These are phyloP conservation scores for Hymenotorrendiella dingleyae DNA, from an alignment of 2,329 filamentous ascomycete species.

Conservation along the genomic window DNA sequence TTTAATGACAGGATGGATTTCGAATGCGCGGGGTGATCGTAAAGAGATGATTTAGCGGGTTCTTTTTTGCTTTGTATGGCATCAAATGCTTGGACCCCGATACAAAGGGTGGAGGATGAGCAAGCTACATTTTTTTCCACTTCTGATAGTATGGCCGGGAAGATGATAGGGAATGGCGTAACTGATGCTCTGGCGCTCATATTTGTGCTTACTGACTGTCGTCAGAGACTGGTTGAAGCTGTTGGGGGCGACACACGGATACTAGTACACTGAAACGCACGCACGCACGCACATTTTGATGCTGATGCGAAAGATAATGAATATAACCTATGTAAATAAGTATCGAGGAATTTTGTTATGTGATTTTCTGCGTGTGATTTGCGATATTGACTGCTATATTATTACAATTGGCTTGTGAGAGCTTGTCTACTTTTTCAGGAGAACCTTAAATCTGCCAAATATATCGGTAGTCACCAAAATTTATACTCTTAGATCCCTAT, in stretches of 20 bases:
- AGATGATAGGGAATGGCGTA: not conserved
- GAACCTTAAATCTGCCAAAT: not conserved
- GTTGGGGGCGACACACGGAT: not conserved
- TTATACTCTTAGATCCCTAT: not conserved
- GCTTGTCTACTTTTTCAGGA: not conserved
- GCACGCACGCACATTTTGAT: constrained; percentile 14
- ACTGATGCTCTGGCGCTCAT: not conserved
- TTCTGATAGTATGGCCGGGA: constrained; percentile 14
- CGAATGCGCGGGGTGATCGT: constrained; percentile 1
- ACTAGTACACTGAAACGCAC: constrained; percentile 3
- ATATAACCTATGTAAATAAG: constrained; percentile 14
- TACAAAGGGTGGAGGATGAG: constrained; percentile 6
- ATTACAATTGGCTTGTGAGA: not conserved
- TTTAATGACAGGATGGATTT: constrained; percentile 24
- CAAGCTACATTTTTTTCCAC: constrained; percentile 10
- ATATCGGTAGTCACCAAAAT: too few relatives aligned
- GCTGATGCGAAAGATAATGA: constrained; percentile 22
- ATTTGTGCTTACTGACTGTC: not conserved
- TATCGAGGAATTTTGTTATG: not conserved
- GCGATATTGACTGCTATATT: not conserved
- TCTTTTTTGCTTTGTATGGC: constrained; percentile 10
- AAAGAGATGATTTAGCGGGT: constrained; percentile 12
- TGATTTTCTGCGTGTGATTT: not conserved
- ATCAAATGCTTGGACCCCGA: constrained; percentile 13
- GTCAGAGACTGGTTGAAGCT: constrained; percentile 2